Percentiles rank a stretch among this genome's conserved stretches.
These are phyloP conservation scores for Lagerstroemia speciosa DNA, from an alignment of 345 rosid species.

Conservation along the genomic window DNA sequence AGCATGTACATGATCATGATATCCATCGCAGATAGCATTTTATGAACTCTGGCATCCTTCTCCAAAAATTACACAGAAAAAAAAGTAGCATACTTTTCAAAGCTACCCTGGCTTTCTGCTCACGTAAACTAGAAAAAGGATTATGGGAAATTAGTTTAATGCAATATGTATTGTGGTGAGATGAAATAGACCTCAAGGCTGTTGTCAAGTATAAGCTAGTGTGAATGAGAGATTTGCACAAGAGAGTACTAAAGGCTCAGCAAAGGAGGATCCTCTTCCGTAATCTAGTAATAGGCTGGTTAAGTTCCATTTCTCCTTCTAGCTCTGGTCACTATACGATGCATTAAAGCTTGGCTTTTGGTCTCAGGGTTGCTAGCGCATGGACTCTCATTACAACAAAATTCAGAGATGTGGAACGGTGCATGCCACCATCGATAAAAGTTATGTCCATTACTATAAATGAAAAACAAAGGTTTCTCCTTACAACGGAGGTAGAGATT, in stretches of 20 bases:
- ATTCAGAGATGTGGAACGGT: background rate
- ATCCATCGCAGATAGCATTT: too few species aligned
- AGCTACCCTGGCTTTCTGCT: background rate
- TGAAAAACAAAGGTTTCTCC: background rate
- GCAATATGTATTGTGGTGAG: background rate
- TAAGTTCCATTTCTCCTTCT: background rate
- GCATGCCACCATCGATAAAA: background rate
- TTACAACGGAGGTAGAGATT: constrained; percentile 44
- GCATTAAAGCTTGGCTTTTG: background rate
- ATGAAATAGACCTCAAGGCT: background rate
- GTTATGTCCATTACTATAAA: background rate
- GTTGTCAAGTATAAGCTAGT: background rate
- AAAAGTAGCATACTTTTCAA: background rate
- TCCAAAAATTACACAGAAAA: background rate
- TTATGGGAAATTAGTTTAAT: background rate
- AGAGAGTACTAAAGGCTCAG: background rate
- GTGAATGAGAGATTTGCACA: background rate
- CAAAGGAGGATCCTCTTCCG: background rate
- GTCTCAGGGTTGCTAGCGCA: background rate
- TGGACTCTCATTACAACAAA: background rate
- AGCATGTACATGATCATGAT: background rate
- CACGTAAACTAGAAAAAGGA: background rate
- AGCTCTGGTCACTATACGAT: background rate
- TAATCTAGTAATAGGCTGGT: background rate
- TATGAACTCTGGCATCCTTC: background rate